Base-by-base conservation (phyloP, 2,329 filamentous ascomycete genomes). In the Ascochyta fabae region DNA sequence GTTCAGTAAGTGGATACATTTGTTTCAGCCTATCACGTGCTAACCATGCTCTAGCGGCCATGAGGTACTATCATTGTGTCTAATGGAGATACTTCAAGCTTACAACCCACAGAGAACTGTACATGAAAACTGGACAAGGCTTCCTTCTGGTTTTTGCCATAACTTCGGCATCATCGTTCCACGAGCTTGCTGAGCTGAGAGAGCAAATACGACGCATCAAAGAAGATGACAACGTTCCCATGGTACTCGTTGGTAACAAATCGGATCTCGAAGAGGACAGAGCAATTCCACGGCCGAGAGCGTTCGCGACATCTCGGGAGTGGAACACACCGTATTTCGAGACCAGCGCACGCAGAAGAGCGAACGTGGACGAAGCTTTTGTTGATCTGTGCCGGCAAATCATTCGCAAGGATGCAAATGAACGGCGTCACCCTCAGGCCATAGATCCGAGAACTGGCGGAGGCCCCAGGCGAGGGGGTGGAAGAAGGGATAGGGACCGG, bases 241-340 rank as follows among this genome's bases (percentile, higher is more conserved):
- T 96, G 72, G 92, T 96, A 45, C 91, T 96, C 59, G 92, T 96
- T 42, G 92, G 92, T 60, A 96, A 96, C 81, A 96, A 96, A 77
- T 90, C 89, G 57, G 92, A 96, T 70, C 83, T 96, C 39, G 91
- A 95, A 76, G 92, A 96, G 72, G 90, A 93, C 73, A 87, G 92
- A 27, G 85, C 84, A 19, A 90, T 96, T 8, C 86, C 89, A 12
- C 85, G 91, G 47, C 88, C 89, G 59, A 88, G 88, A 66, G 92
- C 91, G 5, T 96, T 96, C 71, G 84, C 88, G 29, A 84, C 96
- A 60, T 92, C 90, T n/a, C 91, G 95, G 71, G 85, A 84, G 69
- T 96, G 92, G 92, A 87, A 88, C 66, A 90, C 90, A 33, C 92
- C 92, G 0, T 96, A 96, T 75, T 96, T 96, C 71, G 92, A 96